Evolutionary conservation across 495 filamentous ascomycete species (phyloP), one percentile per base, ranked within the genome.

Genomic region (Penicillium coprophilum): DNA sequence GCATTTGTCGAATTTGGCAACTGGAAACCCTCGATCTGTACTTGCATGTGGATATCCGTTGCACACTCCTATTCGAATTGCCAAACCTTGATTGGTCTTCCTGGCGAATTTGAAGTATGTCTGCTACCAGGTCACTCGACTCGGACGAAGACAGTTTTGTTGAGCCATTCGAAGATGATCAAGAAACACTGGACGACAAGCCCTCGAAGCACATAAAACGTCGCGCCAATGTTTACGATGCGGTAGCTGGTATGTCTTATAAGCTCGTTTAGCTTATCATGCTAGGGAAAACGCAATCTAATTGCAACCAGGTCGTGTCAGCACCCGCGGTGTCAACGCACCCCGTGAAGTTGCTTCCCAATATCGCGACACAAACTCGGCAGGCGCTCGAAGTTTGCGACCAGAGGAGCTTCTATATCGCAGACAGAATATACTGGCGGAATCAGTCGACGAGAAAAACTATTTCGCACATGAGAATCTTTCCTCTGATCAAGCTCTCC

Each of bases 391-490:
- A 20, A 65, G 82, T 2, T 68, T 88, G 13, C 77, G 84, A 0
- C 89, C 91, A 3, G 91, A 94, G 56, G 85, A 92, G 56, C 83
- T 87, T 36, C 78, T 96, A 4, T 92, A 90, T 63, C 83, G 83
- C 40, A 76, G 77, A 40, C 70, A 73, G 43, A 73, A 79, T 58
- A 87, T 85, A 3, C 86, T 89, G 20, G 70, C 65, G 2, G 80
- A 86, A 43, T 89, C 82, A 63, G 79, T 78, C 46, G 88, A 92
- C 66, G 77, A 83, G 46, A 89, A 91, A 65, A 77, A 87, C 36
- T 95, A 95, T 70, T 85, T 81, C 46, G 79, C 82, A 0, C 70
- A 85, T 58, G 73, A 75, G 32, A 72, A 79, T 23, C 76, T 89
- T 15, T 69, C 76, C 15, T 65, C 82, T 47, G 66, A 78, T 13